Evolutionary conservation across 495 filamentous ascomycete genomes (phyloP), one percentile per base, ranked within the genome.

Genomic region (Penicillium coprophilum): DNA sequence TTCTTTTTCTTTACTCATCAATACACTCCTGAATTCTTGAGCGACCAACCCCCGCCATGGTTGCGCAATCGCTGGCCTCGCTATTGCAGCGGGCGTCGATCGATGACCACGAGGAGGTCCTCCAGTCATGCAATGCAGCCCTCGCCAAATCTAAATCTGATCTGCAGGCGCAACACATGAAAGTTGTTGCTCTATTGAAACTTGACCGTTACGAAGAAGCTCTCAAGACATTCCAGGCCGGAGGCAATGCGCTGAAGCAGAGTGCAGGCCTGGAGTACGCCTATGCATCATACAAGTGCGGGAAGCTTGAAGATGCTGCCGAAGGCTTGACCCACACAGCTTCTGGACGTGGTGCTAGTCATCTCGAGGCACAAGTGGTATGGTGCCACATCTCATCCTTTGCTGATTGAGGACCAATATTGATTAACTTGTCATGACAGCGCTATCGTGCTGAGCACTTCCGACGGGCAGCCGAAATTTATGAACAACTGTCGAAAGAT

Each of bases 161-260:
- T 58, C 46, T 79, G 27, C 79, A 86, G 23, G 87, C 89, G 7
- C 89, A 89, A 43, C 87, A 88, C 68, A 86, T 87, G 34, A 91
- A 90, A 59, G 80, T 86, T 10, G 88, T 97, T 36, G 92, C 94
- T 11, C 80, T 99, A 34, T 73, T 97, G 49, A 96, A 95, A 68
- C 85, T 97, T 48, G 95, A 99, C 68, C 90, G 92, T 55, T 97
- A 87, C 70, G 87, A 94, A 19, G 94, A 98, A 74, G 88, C 91
- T 21, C 77, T 96, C 46, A 85, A 84, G 41, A 82, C 85, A 31
- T 80, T 97, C 53, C 85, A 91, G 64, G 82, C 86, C 36, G 87
- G 81, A 43, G 89, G 87, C 32, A 78, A 87, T 60, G 72, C 69
- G 48, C 69, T 96, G 54, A 87, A 87, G 66, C 75, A 85, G 46